Conservation (phyloP, 2,329 filamentous ascomycete genomes). For the Chalaropsis thielavioides region DNA sequence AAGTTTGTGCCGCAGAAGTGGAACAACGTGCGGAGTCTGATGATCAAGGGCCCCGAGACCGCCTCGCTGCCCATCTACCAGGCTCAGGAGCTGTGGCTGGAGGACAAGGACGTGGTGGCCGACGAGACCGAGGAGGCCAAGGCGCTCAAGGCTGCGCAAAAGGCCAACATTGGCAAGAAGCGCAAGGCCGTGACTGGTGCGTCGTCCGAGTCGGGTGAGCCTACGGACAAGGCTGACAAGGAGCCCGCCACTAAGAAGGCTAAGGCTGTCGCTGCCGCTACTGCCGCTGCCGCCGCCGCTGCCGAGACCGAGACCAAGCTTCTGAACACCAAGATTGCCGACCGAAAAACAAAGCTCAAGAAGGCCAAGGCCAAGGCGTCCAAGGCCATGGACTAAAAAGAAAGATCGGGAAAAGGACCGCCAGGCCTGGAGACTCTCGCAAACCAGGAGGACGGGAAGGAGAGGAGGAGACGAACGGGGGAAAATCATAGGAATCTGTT, state of each 20-base stretch:
- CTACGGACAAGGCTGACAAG: slow-evolving; percentile 22
- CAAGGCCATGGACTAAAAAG: slow-evolving; percentile 13
- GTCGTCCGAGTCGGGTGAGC: slow-evolving; percentile 1
- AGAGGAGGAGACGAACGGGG: not conserved
- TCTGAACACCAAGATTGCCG: slow-evolving; percentile 45
- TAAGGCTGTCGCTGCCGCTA: slow-evolving; percentile 32
- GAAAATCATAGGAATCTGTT: not conserved
- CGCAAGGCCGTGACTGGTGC: slow-evolving; percentile 33
- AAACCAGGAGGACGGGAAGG: not conserved
- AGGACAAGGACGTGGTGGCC: slow-evolving; percentile 59
- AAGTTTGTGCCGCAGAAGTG: slow-evolving; percentile 77
- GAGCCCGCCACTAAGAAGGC: slow-evolving; percentile 28
- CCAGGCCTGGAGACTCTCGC: not conserved
- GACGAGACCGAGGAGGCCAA: slow-evolving; percentile 37
- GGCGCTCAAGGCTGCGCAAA: slow-evolving; percentile 30
- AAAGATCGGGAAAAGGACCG: not conserved
- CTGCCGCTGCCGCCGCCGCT: slow-evolving; percentile 18
- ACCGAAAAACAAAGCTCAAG: slow-evolving; percentile 41
- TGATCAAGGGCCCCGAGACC: slow-evolving; percentile 83
- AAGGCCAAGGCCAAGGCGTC: slow-evolving; percentile 36
- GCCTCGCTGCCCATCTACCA: slow-evolving; percentile 88
- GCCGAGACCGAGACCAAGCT: slow-evolving; percentile 36
- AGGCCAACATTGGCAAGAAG: slow-evolving; percentile 45
- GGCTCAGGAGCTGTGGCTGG: slow-evolving; percentile 79
- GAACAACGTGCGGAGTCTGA: slow-evolving; percentile 69